Evolutionary conservation across 352 stramenopile species (phyloP), one percentile per base, ranked within the genome.

Genomic region (Pythium myriotylum): DNA sequence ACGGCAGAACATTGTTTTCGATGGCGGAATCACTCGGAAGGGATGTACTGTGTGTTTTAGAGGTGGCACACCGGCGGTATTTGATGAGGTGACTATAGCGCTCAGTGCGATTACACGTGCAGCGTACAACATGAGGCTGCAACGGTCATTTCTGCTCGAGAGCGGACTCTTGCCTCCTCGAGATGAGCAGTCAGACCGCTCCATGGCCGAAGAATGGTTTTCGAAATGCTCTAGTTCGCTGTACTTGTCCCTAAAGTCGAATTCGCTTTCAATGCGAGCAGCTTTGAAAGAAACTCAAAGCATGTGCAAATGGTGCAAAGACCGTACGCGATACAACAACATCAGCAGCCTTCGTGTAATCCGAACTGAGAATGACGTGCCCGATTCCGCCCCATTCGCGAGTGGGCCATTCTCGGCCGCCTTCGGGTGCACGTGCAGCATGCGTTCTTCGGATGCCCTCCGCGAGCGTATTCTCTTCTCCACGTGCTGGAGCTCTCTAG

Each of bases 261-360:
- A 95, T 41, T 95, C 86, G 33, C 59, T 94, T 13, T 92, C 82
- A 16, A 89, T 92, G 79, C 84, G 86, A 40, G 86, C 86, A 10
- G 81, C 83, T 20, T 59, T 92, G 24, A 93, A 92, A 41, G 83
- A 92, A 58, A 86, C 84, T 1, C 86, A 92, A 50, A 69, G 76
- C 1, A 88, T 91, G 76, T 95, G 86, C 45, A 92, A 91, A 51
- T 87, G 72, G 73, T 95, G 86, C 76, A 94, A 94, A 56, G 81
- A 80, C 26, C 71, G 86, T 39, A 94, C 81, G n/a, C 67, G 77
- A 4, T 91, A 87, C 65, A 90, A 92, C 67, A 92, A 94, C 59
- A 90, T 92, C 54, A 91, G 83, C 59, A 91, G 81, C 24, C 69
- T 90, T 27, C 86, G 86, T 10, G 73, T 79, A 12, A 68, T 85